Evolutionary conservation across 1,284 basidiomycete species (phyloP).

Genomic region (Ganoderma resinaceum): DNA sequence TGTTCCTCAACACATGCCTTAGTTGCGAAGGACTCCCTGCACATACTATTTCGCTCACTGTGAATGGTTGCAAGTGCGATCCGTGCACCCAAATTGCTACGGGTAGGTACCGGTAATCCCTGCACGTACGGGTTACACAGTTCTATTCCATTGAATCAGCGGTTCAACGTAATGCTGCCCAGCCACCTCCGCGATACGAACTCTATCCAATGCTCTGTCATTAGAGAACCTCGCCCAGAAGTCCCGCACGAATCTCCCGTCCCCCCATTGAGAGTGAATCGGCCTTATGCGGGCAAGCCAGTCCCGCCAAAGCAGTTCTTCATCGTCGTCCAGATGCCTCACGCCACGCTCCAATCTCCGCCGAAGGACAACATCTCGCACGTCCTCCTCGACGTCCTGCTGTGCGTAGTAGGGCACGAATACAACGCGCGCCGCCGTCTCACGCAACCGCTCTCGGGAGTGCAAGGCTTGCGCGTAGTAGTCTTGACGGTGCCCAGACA

Average conservation of each 20-base stretch:
- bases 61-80: no score
- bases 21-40: no score
- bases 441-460: neutral
- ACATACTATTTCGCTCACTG: no score
- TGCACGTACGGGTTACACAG: neutral
- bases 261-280: neutral
- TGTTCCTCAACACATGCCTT: no score
- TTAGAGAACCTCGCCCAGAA: neutral
- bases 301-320: neutral
- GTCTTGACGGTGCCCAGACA: neutral
- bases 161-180: neutral
- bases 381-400: neutral
- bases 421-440: neutral
- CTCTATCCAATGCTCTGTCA: neutral
- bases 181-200: neutral
- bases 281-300: neutral
- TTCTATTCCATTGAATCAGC: neutral
- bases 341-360: neutral
- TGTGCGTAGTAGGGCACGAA: neutral
- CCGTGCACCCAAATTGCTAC: neutral
- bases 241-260: neutral
- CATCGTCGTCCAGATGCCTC: neutral
- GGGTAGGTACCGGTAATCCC: neutral
- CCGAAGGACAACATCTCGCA: neutral
- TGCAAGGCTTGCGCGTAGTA: neutral